Conservation (phyloP, 2,329 filamentous ascomycete genomes). For the Elsinoe ampelina region DNA sequence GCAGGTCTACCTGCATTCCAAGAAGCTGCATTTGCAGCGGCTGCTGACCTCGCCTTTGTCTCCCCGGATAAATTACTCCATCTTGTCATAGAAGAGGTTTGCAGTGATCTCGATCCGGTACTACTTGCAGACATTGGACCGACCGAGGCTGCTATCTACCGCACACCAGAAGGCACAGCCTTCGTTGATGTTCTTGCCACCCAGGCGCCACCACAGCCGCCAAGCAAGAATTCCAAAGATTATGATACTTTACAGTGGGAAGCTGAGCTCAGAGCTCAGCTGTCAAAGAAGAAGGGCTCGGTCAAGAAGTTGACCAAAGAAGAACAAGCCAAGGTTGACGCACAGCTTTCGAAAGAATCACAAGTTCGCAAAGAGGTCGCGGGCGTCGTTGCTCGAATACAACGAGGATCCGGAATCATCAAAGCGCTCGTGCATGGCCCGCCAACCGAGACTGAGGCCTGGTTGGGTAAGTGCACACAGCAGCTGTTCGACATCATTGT, state of each 20-base stretch:
- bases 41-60: constrained; percentile 87
- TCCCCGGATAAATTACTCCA: constrained; percentile 74
- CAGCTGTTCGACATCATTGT: constrained; percentile 65
- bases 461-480: constrained; percentile 76
- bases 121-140: constrained; percentile 67
- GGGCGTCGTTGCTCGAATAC: constrained; percentile 58
- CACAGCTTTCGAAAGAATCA: constrained; percentile 79
- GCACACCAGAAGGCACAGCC: constrained; percentile 76
- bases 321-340: constrained; percentile 81
- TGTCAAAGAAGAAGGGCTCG: constrained; percentile 88
- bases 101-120: constrained; percentile 59
- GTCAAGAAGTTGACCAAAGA: constrained; percentile 86
- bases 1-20: constrained; percentile 43
- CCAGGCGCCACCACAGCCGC: constrained; percentile 58
- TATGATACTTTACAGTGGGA: constrained; percentile 98
- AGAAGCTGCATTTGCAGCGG: constrained; percentile 69
- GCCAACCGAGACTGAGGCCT: constrained; percentile 77
- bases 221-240: constrained; percentile 87
- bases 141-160: constrained; percentile 85
- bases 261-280: constrained; percentile 73
- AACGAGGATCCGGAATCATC: constrained; percentile 79
- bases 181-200: constrained; percentile 88
- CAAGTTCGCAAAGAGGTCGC: constrained; percentile 66
- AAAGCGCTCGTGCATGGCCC: constrained; percentile 72
- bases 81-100: constrained; percentile 63